Percentiles rank a stretch among this genome's conserved stretches.
These are phyloP conservation scores for Myxozyma kluyveri DNA, from an alignment of 805 yeast genomes.

Conservation along the genomic window DNA sequence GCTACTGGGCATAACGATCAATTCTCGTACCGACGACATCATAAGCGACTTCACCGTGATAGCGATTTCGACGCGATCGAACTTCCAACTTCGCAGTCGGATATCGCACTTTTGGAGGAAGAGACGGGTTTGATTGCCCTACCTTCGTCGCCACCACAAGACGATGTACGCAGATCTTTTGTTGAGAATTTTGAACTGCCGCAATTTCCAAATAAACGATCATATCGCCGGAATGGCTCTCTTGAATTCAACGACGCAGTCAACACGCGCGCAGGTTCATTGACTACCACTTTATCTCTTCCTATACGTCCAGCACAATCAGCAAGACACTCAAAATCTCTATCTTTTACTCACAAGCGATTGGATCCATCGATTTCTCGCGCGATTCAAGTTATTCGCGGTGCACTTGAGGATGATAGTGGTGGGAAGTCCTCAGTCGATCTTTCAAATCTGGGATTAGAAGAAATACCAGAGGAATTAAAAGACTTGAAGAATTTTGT, in stretches of 20 bases:
- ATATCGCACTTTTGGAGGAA: slow-evolving; percentile 1
- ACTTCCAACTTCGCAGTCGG: slow-evolving; percentile 1
- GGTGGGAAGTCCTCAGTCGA: slow-evolving; percentile 16
- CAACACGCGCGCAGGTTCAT: slow-evolving; percentile 9
- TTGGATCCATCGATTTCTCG: neutral
- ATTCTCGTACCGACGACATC: too few relatives aligned
- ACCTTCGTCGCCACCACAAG: slow-evolving; percentile 26
- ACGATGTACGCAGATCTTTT: slow-evolving; percentile 12
- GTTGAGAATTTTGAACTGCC: neutral
- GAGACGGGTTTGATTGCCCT: slow-evolving; percentile 11
- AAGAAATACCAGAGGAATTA: slow-evolving; percentile 38
- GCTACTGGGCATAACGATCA: too few relatives aligned
- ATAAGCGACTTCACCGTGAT: slow-evolving; percentile 10
- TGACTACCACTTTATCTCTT: slow-evolving; percentile 6
- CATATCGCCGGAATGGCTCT: neutral
- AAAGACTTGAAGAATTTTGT: slow-evolving; percentile 38
- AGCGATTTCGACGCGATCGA: neutral
- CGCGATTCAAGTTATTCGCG: slow-evolving; percentile 22
- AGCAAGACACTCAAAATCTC: slow-evolving; percentile 11
- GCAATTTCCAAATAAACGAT: neutral
- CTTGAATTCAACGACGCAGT: neutral
- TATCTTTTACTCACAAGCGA: slow-evolving; percentile 6
- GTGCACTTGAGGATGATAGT: slow-evolving; percentile 29
- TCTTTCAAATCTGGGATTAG: slow-evolving; percentile 30
- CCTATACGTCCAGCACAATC: slow-evolving; percentile 6